A percentile compares a stretch with the other conserved stretches of the same genome.
Evolutionary conservation across 495 filamentous ascomycete genomes (phyloP).

Genomic region (Penicillium nucicola): DNA sequence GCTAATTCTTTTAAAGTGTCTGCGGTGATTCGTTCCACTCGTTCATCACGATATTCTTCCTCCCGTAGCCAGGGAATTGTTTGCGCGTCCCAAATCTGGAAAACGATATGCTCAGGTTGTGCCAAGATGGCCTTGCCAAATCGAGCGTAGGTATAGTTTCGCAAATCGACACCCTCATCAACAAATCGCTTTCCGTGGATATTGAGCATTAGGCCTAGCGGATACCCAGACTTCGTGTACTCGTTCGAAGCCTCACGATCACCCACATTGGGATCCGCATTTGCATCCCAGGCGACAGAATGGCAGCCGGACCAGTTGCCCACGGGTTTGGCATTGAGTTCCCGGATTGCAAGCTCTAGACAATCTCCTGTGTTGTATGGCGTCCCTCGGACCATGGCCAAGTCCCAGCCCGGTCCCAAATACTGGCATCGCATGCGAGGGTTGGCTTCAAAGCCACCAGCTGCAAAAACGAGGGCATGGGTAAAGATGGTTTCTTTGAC

Average conservation of each 20-base stretch:
- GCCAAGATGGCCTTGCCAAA: conserved; percentile 54
- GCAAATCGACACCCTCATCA: conserved; percentile 59
- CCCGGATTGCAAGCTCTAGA: conserved; percentile 46
- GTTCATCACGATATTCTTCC: conserved; percentile 58
- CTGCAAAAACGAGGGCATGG: conserved; percentile 49
- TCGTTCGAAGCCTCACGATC: conserved; percentile 55
- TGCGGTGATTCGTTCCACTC: conserved; percentile 48
- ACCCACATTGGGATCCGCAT: conserved; percentile 47
- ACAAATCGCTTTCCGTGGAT: conserved; percentile 54
- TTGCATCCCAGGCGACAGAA: conserved; percentile 59
- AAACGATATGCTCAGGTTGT: conserved; percentile 54
- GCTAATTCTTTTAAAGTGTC: conserved; percentile 51
- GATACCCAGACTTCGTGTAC: conserved; percentile 66
- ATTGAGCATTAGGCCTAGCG: conserved; percentile 62
- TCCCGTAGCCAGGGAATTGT: conserved; percentile 44
- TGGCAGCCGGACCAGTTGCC: conserved; percentile 65
- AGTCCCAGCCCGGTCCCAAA: conserved; percentile 60
- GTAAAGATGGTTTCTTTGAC: conserved; percentile 30
- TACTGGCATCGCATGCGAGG: conserved; percentile 52
- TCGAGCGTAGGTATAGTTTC: conserved; percentile 64
- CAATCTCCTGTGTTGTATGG: conserved; percentile 58
- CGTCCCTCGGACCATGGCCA: conserved; percentile 57
- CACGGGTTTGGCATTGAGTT: conserved; percentile 42
- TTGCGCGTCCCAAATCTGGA: conserved; percentile 59
- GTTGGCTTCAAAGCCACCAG: conserved; percentile 61